Evolutionary conservation across 1,139 yeast species (phyloP).

Genomic region (Entelexis paramagnoliae): DNA sequence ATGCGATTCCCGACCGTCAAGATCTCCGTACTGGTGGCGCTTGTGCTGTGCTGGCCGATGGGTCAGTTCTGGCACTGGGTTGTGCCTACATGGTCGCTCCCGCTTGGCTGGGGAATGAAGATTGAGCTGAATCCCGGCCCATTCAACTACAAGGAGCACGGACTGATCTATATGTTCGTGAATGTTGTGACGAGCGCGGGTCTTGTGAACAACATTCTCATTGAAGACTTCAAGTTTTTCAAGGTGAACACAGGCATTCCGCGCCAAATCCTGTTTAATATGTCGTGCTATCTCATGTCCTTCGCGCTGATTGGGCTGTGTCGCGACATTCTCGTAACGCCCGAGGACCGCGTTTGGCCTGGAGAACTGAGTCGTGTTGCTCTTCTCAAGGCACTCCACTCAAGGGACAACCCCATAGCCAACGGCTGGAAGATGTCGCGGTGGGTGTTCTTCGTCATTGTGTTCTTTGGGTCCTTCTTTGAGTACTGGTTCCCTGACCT

Average conservation of each 20-base stretch:
- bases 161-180: slow-evolving; percentile 15
- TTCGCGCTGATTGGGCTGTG: slow-evolving; percentile 55
- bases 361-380: slow-evolving; percentile 38
- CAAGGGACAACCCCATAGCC: slow-evolving; percentile 49
- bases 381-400: slow-evolving; percentile 51
- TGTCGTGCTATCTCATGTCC: slow-evolving; percentile 54
- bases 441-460: slow-evolving; percentile 38
- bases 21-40: slow-evolving; percentile 50
- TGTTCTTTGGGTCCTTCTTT: slow-evolving; percentile 32
- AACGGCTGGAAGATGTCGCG: slow-evolving; percentile 48
- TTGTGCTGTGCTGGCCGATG: slow-evolving; percentile 50
- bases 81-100: slow-evolving; percentile 38
- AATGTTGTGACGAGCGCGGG: slow-evolving; percentile 19
- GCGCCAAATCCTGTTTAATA: slow-evolving; percentile 41
- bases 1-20: slow-evolving; percentile 48
- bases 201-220: slow-evolving; percentile 16
- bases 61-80: slow-evolving; percentile 44
- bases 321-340: slow-evolving; percentile 48
- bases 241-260: slow-evolving; percentile 39
- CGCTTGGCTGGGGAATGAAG: slow-evolving; percentile 6
- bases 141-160: slow-evolving; percentile 39
- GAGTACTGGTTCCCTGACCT: slow-evolving; percentile 39
- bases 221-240: slow-evolving; percentile 42
- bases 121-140: slow-evolving; percentile 47
- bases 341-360: slow-evolving; percentile 62